phyloP scores from a whole-genome alignment of 2,329 filamentous ascomycete species.

The Colletotrichum eleusines region DNA sequence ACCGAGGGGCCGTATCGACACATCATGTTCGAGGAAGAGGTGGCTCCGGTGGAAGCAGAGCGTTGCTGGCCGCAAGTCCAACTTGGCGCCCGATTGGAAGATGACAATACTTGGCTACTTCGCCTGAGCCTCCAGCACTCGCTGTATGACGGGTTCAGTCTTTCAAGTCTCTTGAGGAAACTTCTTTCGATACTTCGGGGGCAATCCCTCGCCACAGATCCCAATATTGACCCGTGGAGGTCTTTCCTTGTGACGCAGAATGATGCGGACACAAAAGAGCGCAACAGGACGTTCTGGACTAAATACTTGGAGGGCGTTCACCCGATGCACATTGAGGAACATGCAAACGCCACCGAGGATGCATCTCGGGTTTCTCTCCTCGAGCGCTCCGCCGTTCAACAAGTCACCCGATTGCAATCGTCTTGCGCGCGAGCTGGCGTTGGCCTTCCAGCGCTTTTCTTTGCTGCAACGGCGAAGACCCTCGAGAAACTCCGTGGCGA shows the following conservation, averaged over 20 bases:
- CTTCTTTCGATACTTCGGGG: background rate
- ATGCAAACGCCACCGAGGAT: constrained; percentile 41
- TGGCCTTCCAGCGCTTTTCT: constrained; percentile 79
- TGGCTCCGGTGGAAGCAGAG: background rate
- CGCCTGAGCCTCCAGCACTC: constrained; percentile 82
- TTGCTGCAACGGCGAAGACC: constrained; percentile 74
- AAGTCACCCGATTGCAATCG: constrained; percentile 55
- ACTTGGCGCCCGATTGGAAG: constrained; percentile 26
- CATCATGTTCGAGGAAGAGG: constrained; percentile 45
- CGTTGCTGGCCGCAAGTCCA: constrained; percentile 32
- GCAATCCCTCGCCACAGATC: background rate
- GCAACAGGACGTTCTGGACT: constrained; percentile 26
- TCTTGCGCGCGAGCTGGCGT: constrained; percentile 60
- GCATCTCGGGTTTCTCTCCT: constrained; percentile 54
- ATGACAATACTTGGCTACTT: constrained; percentile 48
- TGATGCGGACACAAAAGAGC: background rate
- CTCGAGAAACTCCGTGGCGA: background rate
- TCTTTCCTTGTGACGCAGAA: constrained; percentile 15
- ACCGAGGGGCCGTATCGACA: constrained; percentile 43
- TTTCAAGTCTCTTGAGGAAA: constrained; percentile 70
- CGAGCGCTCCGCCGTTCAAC: constrained; percentile 58
- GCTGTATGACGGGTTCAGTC: constrained; percentile 87
- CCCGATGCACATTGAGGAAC: constrained; percentile 34
- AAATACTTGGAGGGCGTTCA: constrained; percentile 47
- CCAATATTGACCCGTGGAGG: constrained; percentile 7